Base-by-base conservation (phyloP, 148 eudicot genomes). In the Euryodendron excelsum region DNA sequence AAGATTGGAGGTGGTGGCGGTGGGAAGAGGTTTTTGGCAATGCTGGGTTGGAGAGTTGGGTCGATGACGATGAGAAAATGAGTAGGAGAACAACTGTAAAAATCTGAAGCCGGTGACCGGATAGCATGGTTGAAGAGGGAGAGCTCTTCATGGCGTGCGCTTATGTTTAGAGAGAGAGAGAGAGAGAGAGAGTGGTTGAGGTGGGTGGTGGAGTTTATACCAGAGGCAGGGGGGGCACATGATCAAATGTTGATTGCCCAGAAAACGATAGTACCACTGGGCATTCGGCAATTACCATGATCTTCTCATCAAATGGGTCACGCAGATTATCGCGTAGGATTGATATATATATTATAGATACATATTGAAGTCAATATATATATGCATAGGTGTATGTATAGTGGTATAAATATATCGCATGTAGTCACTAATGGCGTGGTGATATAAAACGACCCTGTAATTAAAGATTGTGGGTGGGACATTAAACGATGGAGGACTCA, bases 1-100 rank as follows among this genome's bases (percentile, higher is more conserved):
- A 82, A 70, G 80, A 73, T 27, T 39, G 78, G 78, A 33, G 70
- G 61, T 50, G 80, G 36, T 74, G 86, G 47, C 64, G 41, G 41
- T 56, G 72, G 72, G 44, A 14, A 41, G 53, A 10, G 62, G 62
- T 13, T 76, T 60, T 25, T 3, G 18, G 78, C 11, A 27, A 15
- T 3, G 37, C 13, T 60, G 68, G 75, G 30, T 23, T 28, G 45
- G 52, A 9, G 30, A 61, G 27, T 53, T 74, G 74, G 39, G 78
- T 28, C 0, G 77, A 47, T 18, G 83, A 69, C 0, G 14, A 25
- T 23, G 69, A 17, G 13, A 69, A 12, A 0, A 74, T 7, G 60
- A 80, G 78, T 15, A 80, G 47, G 13, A 75, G 41, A 0, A 23
- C 2, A 7, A 67, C 3, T 44, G 69, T 20, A 6, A 70, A 66